Conservation (phyloP, 257 asterid genomes). For the Solanum okadae region DNA sequence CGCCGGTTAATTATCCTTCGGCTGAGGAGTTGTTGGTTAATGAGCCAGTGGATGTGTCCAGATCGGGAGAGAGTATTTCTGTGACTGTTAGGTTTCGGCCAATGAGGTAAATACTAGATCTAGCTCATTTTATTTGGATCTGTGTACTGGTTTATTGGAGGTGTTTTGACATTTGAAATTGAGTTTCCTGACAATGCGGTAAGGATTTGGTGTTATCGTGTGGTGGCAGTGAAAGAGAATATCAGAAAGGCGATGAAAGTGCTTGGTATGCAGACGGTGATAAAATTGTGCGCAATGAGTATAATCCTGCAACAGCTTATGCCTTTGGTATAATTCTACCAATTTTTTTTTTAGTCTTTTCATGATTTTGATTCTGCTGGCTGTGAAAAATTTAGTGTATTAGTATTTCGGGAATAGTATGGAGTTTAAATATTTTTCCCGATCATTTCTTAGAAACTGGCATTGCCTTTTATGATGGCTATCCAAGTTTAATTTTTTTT, state of each 20-base stretch:
- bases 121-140: background rate
- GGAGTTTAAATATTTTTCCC: background rate
- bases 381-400: background rate
- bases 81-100: conserved; percentile 85
- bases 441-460: background rate
- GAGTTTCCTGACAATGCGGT: background rate
- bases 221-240: conserved; percentile 80
- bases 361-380: conserved; percentile 3
- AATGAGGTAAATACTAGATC: background rate
- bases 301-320: conserved; percentile 73
- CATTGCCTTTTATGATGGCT: background rate
- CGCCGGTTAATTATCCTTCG: conserved; percentile 57
- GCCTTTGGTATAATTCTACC: conserved; percentile 61
- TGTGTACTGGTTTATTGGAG: conserved; percentile 5
- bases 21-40: conserved; percentile 54
- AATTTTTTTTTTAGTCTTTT: background rate
- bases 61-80: conserved; percentile 89
- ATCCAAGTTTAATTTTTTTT: background rate
- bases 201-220: conserved; percentile 10
- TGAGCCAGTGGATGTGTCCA: conserved; percentile 56
- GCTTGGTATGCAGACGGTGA: conserved; percentile 89
- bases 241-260: conserved; percentile 85
- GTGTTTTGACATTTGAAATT: conserved; percentile 23
- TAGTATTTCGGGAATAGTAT: background rate
- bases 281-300: conserved; percentile 79